Evolutionary conservation across 352 stramenopile species (phyloP), one percentile per base, ranked within the genome.

Genomic region (Elongisporangium anandrum): DNA sequence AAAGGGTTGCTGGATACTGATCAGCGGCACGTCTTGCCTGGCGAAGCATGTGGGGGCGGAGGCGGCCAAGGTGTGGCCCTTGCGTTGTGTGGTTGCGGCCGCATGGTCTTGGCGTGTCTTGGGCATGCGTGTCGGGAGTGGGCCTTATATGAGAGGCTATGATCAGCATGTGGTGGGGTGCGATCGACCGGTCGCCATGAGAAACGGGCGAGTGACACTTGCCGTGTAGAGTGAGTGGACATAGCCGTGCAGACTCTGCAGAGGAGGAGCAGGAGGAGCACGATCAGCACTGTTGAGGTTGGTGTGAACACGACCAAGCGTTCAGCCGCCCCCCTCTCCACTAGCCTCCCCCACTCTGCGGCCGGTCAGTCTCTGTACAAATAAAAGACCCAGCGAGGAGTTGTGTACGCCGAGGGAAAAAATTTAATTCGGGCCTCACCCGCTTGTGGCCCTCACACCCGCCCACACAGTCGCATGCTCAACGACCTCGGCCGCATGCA

Each of bases 201-300:
- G 29, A 41, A 41, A 41, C 29, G 13, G 9, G 29, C 29, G 9
- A 41, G 9, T 41, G 29, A 41, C 29, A 41, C 29, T 41, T 41
- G 29, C 29, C 9, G 5, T 41, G 29, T 15, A 41, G 29, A 41
- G 29, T 41, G 29, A 15, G 29, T 41, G 29, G 29, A 41, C 29
- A 41, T 41, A 41, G 29, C 29, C 29, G 29, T 13, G 29, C 9
- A 8, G 29, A 41, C 29, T 15, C 29, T 41, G 29, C 29, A 41
- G 29, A 41, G 29, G 29, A 41, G 29, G 56, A 69, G 24, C 48
- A 41, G 9, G 29, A 41, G 29, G 56, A 69, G 24, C 48, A 64
- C 52, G 57, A 69, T 52, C 64, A 71, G 64, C 64, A 71, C 60
- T 71, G 29, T 41, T 41, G 29, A 41, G 29, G 29, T 41, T 41